Evolutionary conservation across 202 grass and related monocot genomes (phyloP).

Genomic region (Brachypodium distachyon): DNA sequence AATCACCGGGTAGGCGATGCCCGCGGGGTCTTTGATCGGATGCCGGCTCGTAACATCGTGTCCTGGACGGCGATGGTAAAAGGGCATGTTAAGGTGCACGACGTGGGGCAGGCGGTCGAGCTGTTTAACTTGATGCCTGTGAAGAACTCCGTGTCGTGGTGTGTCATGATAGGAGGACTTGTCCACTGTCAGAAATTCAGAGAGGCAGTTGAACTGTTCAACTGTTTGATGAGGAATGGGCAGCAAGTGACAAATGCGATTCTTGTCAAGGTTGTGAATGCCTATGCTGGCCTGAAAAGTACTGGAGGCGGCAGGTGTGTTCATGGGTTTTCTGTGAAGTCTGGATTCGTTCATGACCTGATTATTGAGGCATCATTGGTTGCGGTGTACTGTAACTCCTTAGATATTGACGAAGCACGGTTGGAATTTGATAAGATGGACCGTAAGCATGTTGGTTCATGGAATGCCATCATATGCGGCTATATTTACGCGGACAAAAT

Average conservation of each 20-base stretch:
- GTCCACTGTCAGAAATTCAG: constrained; percentile 22
- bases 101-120: constrained; percentile 24
- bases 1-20: constrained; percentile 36
- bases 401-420: constrained; percentile 27
- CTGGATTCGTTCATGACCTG: constrained; percentile 32
- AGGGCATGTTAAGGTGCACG: constrained; percentile 12
- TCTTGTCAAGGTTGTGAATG: constrained; percentile 40
- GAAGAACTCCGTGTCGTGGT: constrained; percentile 68
- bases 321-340: constrained; percentile 52
- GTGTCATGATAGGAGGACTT: constrained; percentile 55
- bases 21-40: constrained; percentile 27
- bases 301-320: constrained; percentile 34
- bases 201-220: constrained; percentile 41
- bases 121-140: constrained; percentile 46
- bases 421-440: constrained; percentile 70
- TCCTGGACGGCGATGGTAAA: constrained; percentile 65
- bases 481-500: constrained; percentile 35
- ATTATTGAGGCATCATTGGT: constrained; percentile 53
- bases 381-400: constrained; percentile 49
- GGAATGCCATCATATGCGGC: constrained; percentile 49
- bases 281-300: constrained; percentile 40
- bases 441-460: constrained; percentile 44
- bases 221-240: constrained; percentile 24
- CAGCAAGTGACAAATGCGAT: constrained; percentile 18
- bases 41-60: constrained; percentile 38